A percentile compares a stretch with the other conserved stretches of the same genome.
These are phyloP conservation scores for Sphagnum tenellum DNA, from an alignment of 225 moss, liverwort and hornwort species.

Conservation along the genomic window DNA sequence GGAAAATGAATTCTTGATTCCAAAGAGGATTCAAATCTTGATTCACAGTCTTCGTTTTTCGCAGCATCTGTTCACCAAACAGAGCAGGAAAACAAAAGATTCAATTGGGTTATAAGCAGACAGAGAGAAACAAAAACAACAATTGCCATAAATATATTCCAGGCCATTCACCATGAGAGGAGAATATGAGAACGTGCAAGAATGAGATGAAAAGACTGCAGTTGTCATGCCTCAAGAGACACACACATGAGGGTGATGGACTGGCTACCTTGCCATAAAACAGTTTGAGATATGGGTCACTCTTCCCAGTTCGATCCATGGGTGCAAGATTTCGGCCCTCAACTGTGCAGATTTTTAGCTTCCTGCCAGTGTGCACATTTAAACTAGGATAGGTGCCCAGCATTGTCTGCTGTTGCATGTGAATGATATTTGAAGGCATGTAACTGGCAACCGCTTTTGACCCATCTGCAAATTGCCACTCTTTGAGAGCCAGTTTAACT, in stretches of 20 bases:
- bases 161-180: too few relatives aligned
- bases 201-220: too few relatives aligned
- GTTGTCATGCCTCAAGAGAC: too few relatives aligned
- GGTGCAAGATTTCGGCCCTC: slow-evolving; percentile 94
- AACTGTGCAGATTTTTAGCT: slow-evolving; percentile 61
- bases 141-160: too few relatives aligned
- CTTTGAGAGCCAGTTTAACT: slow-evolving; percentile 62
- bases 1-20: slow-evolving; percentile 79
- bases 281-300: slow-evolving; percentile 93
- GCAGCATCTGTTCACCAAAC: slow-evolving; percentile 47
- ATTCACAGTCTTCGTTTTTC: slow-evolving; percentile 90
- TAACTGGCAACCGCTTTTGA: slow-evolving; percentile 84
- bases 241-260: background rate
- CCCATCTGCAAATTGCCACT: slow-evolving; percentile 98
- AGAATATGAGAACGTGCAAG: too few relatives aligned
- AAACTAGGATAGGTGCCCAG: slow-evolving; percentile 52
- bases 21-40: slow-evolving; percentile 91
- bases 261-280: slow-evolving; percentile 81
- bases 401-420: slow-evolving; percentile 32
- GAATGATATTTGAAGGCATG: slow-evolving; percentile 35
- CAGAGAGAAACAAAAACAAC: too few relatives aligned
- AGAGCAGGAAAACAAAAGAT: too few relatives aligned
- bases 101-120: too few relatives aligned
- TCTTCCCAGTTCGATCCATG: slow-evolving; percentile 98
- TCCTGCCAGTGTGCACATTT: slow-evolving; percentile 67